A percentile compares a stretch with the other conserved stretches of the same genome.
Evolutionary conservation across 768 basidiomycete genomes (phyloP).

Genomic region (Sporobolomyces roseus): DNA sequence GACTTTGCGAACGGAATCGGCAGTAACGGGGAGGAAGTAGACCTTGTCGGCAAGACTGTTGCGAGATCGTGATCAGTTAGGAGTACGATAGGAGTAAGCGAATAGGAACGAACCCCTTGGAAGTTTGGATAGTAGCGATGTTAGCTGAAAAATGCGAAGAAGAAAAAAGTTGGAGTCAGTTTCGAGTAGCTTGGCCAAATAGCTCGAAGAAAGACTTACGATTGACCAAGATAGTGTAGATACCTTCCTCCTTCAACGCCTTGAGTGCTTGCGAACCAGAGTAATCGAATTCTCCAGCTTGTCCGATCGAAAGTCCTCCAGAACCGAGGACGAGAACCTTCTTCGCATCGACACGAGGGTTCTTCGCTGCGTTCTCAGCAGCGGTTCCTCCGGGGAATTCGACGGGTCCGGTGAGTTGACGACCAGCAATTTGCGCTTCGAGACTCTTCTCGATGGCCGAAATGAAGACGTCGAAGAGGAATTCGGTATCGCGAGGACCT

Average conservation of each 20-base stretch:
- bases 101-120: constrained; percentile 26
- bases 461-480: constrained; percentile 96
- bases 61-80: background rate
- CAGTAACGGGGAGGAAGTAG: constrained; percentile 97
- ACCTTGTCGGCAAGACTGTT: constrained; percentile 96
- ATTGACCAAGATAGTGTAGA: constrained; percentile 97
- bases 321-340: constrained; percentile 97
- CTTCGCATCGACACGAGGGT: constrained; percentile 64
- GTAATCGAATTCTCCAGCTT: constrained; percentile 99
- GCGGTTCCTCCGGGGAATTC: constrained; percentile 57
- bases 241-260: constrained; percentile 96
- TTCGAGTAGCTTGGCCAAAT: too few relatives aligned
- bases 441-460: constrained; percentile 66
- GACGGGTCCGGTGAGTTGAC: constrained; percentile 48
- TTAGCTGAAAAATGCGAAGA: constrained; percentile 55
- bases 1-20: constrained; percentile 95
- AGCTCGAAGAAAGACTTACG: constrained; percentile 49
- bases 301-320: constrained; percentile 94
- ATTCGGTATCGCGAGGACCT: constrained; percentile 96
- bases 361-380: constrained; percentile 71
- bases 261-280: constrained; percentile 99
- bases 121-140: constrained; percentile 72
- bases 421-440: constrained; percentile 53
- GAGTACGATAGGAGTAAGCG: background rate
- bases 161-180: background rate